Conservation (phyloP, 441 rosid species). For the Euphorbia celastroides region DNA sequence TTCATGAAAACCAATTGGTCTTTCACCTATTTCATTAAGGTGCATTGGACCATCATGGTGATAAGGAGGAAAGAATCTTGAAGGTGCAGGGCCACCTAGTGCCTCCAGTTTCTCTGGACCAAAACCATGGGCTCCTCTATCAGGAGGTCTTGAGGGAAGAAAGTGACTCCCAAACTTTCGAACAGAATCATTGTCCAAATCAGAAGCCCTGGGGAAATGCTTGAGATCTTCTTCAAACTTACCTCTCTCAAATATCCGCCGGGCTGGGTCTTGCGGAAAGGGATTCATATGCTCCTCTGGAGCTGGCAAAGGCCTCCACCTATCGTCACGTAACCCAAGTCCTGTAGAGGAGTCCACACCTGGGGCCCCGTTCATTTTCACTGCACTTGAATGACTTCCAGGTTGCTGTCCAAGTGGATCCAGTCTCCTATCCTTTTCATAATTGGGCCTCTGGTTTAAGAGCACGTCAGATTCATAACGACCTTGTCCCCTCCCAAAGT, state of each 20-base stretch:
- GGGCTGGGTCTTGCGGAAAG: constrained; percentile 31
- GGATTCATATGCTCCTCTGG: constrained; percentile 35
- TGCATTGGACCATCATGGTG: constrained; percentile 23
- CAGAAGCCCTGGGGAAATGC: constrained; percentile 39
- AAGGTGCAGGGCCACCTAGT: constrained; percentile 30
- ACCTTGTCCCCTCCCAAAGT: constrained; percentile 34
- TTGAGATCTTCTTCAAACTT: constrained; percentile 46
- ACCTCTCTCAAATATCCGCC: constrained; percentile 29
- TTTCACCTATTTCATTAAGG: constrained; percentile 33
- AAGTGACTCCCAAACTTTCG: constrained; percentile 32
- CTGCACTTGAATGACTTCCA: constrained; percentile 21
- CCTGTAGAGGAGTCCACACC: constrained; percentile 26
- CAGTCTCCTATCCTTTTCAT: constrained; percentile 31
- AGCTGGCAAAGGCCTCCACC: constrained; percentile 33
- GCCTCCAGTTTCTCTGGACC: constrained; percentile 35
- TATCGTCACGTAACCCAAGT: constrained; percentile 28
- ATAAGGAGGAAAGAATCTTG: constrained; percentile 44
- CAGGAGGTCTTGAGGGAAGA: constrained; percentile 39
- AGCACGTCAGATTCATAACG: constrained; percentile 32
- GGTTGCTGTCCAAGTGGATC: constrained; percentile 30
- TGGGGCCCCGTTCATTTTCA: constrained; percentile 35
- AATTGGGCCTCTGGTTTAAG: constrained; percentile 25
- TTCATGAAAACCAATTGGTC: constrained; percentile 37
- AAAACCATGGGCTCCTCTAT: constrained; percentile 34
- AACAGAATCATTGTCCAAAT: constrained; percentile 32